Conservation (phyloP, 2,329 filamentous ascomycete species). For the Neocatenulostroma microsporum region DNA sequence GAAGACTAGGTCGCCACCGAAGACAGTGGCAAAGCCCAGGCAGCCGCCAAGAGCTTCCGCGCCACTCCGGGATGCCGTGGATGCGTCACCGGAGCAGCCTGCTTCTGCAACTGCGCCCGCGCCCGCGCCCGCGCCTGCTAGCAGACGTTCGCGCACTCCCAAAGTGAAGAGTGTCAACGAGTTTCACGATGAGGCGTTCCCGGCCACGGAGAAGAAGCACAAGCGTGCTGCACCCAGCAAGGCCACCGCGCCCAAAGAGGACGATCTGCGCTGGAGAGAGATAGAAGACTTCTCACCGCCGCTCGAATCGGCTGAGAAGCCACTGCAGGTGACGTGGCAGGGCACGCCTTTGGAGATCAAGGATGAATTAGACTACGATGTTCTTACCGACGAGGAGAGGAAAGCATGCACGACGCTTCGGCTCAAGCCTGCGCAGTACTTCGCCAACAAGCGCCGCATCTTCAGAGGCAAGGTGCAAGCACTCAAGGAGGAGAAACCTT, state of each 20-base stretch:
- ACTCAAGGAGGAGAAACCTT: conserved; percentile 64
- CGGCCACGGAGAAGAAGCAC: conserved; percentile 9
- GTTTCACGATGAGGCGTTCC: conserved; percentile 5
- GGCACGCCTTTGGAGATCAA: conserved; percentile 65
- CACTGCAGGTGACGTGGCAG: too few species aligned
- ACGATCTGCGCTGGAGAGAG: conserved; percentile 19
- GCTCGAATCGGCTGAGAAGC: conserved; percentile 12
- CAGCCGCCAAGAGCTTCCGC: too few species aligned
- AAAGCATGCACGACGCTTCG: conserved; percentile 68
- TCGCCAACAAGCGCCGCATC: conserved; percentile 88
- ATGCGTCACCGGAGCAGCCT: background rate
- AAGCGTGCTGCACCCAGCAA: conserved; percentile 24
- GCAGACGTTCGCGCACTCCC: conserved; percentile 9
- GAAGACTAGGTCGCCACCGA: conserved; percentile 8
- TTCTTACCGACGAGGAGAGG: conserved; percentile 73
- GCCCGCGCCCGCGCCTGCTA: conserved; percentile 7
- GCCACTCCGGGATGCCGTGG: too few species aligned
- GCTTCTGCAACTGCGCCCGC: background rate
- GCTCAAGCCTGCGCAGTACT: conserved; percentile 77
- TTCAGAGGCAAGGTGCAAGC: conserved; percentile 69
- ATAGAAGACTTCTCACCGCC: conserved; percentile 24
- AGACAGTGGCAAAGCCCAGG: conserved; percentile 5
- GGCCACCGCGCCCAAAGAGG: conserved; percentile 17
- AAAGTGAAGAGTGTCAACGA: conserved; percentile 1
- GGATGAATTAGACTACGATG: conserved; percentile 58